Evolutionary conservation across 2,329 filamentous ascomycete species (phyloP), one percentile per base, ranked within the genome.

Genomic region (Aspergillus unguis): DNA sequence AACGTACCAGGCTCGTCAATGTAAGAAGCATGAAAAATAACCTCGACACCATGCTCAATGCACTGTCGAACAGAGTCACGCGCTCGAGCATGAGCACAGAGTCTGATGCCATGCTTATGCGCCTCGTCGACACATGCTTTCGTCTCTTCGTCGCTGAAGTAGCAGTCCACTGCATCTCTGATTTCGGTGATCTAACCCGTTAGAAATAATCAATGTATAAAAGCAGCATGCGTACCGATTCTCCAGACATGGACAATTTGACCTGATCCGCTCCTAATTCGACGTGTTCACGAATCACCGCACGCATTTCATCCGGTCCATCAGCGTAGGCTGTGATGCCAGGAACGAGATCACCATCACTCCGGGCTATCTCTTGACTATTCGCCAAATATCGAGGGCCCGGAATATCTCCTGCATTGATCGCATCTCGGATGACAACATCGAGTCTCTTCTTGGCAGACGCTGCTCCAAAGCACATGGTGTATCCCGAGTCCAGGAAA

Each of bases 401-500:
- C 1, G 77, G 75, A 5, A 80, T 71, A 47, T 74, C 65, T 0
- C 77, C 78, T 1, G 69, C 68, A 32, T 80, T 79, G 55, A 81
- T 80, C 0, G 73, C 75, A 57, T 80, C 71, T 29, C 77, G 64
- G 40, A 80, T 71, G 2, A 77, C 77, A 10, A 74, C 58, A 53
- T 80, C 78, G 0, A 78, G 64, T 8, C 75, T 64, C 8, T 75
- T 68, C 48, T 78, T 75, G 1, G 76, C 76, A 2, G 75, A 75
- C 3, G 76, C 76, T 0, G 76, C 76, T 1, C 76, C 76, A 45
- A 73, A 78, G 48, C 71, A 76, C 46, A 48, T 48, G 3, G 77
- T 80, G 59, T 79, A 79, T 0, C 77, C 77, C 3, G 71, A 77
- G 57, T 80, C 77, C 6, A 79, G 61, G 54, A 74, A 80, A 41